These are phyloP conservation scores for Quercus tomentella DNA, from an alignment of 331 rosid species.

Conservation along the genomic window DNA sequence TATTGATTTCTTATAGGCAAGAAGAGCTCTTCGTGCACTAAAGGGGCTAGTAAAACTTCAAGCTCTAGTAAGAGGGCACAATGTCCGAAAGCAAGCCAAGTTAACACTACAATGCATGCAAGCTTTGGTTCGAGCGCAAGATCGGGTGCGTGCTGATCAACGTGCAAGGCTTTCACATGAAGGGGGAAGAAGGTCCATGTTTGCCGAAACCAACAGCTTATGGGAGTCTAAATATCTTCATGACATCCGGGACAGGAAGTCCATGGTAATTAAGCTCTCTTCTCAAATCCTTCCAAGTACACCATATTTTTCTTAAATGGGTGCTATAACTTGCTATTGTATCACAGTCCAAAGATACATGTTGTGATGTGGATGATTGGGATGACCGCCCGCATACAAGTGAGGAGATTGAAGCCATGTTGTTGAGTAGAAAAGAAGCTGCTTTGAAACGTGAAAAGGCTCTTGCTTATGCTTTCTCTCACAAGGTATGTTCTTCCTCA, in stretches of 20 bases:
- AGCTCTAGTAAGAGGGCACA: slow-evolving; percentile 90
- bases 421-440: slow-evolving; percentile 67
- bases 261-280: slow-evolving; percentile 52
- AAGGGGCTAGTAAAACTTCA: slow-evolving; percentile 92
- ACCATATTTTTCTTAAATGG: too few relatives aligned
- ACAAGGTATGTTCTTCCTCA: slow-evolving; percentile 46
- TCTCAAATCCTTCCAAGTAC: neutral
- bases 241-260: slow-evolving; percentile 71
- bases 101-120: slow-evolving; percentile 88
- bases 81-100: slow-evolving; percentile 90
- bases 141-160: slow-evolving; percentile 66
- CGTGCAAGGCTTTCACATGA: slow-evolving; percentile 77
- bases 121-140: slow-evolving; percentile 84
- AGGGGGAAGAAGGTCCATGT: slow-evolving; percentile 63
- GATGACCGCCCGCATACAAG: slow-evolving; percentile 80
- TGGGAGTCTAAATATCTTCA: slow-evolving; percentile 73
- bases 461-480: slow-evolving; percentile 72
- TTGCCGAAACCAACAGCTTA: slow-evolving; percentile 56
- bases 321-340: neutral
- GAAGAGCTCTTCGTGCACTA: slow-evolving; percentile 86
- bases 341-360: slow-evolving; percentile 69
- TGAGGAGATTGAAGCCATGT: slow-evolving; percentile 89
- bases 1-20: slow-evolving; percentile 49
- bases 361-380: slow-evolving; percentile 82
- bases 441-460: slow-evolving; percentile 73